Evolutionary conservation across 202 grass and related monocot genomes (phyloP).

Genomic region (Panicum virgatum): DNA sequence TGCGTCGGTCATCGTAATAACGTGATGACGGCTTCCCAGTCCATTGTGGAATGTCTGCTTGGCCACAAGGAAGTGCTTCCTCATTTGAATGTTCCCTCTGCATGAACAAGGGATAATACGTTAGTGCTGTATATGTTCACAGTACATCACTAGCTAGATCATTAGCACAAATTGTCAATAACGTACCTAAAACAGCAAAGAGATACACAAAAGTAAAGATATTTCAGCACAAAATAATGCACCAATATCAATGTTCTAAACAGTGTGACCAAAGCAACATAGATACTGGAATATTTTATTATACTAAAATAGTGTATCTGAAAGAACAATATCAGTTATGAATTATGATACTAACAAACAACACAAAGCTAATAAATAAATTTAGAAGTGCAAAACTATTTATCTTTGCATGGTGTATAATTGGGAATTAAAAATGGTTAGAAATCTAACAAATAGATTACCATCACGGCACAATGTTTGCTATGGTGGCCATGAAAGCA

Average conservation of each 20-base stretch:
- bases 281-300: neutral
- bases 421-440: neutral
- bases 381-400: neutral
- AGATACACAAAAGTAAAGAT: neutral
- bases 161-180: neutral
- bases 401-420: neutral
- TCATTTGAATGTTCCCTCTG: slow-evolving; percentile 41
- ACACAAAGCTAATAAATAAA: neutral
- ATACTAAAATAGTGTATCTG: neutral
- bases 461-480: neutral
- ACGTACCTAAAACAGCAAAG: neutral
- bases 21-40: slow-evolving; percentile 39
- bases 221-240: neutral
- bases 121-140: neutral
- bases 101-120: slow-evolving; percentile 4
- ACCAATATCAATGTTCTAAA: neutral
- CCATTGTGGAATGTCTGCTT: slow-evolving; percentile 64
- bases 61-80: slow-evolving; percentile 28
- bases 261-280: neutral
- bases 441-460: neutral
- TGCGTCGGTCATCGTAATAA: slow-evolving; percentile 34
- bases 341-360: neutral
- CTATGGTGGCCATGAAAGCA: neutral
- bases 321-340: neutral
- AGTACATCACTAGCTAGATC: neutral